Evolutionary conservation across 73 alveolate species (phyloP).

Genomic region (Paramecium pentaurelia): DNA sequence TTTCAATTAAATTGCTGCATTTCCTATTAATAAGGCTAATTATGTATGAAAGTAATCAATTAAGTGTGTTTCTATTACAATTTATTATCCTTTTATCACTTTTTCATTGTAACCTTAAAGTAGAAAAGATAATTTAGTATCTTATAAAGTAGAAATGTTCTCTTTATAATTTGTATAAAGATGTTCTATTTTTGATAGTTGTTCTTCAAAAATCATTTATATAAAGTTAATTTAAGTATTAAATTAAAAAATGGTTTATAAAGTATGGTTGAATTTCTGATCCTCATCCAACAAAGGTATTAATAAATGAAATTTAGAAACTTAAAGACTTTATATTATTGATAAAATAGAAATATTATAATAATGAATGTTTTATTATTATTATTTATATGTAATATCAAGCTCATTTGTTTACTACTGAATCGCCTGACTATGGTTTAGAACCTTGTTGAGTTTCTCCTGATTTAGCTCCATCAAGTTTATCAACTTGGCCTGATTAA

Average conservation of each 20-base stretch:
- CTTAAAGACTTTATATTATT: not conserved
- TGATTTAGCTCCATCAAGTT: not conserved
- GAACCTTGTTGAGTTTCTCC: not conserved
- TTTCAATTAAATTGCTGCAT: not conserved
- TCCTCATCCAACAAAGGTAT: not conserved
- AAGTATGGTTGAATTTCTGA: not conserved
- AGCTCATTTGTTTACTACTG: not conserved
- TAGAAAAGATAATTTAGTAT: not conserved
- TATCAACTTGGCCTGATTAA: not conserved
- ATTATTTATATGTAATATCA: not conserved
- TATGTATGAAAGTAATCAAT: not conserved
- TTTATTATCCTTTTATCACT: not conserved
- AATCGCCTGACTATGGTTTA: not conserved
- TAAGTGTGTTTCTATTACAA: not conserved
- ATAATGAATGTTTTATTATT: not conserved
- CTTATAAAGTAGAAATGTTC: not conserved
- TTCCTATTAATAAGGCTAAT: not conserved
- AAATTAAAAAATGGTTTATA: not conserved
- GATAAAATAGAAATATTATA: not conserved
- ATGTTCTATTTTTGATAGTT: not conserved
- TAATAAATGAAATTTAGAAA: not conserved
- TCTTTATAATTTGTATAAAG: not conserved
- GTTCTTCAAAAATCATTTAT: not conserved
- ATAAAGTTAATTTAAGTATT: not conserved
- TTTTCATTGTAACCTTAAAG: not conserved